These are phyloP conservation scores for Fusarium sp. DNA, from an alignment of 2,329 filamentous ascomycete species.

Conservation along the genomic window DNA sequence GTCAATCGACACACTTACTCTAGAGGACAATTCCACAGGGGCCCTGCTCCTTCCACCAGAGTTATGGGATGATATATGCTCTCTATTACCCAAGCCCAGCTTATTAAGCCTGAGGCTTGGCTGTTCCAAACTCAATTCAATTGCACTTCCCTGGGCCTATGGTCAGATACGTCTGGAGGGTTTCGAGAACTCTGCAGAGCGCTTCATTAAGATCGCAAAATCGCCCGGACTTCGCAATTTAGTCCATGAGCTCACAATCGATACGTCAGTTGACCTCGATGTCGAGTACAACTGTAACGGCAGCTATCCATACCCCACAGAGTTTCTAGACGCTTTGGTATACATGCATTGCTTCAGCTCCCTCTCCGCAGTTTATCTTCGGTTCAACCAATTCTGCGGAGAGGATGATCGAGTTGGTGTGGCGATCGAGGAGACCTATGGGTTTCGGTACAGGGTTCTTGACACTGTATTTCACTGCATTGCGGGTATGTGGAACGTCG, in stretches of 20 bases:
- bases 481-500: slow-evolving; percentile 17
- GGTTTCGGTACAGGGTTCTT: slow-evolving; percentile 19
- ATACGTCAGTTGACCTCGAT: slow-evolving; percentile 18
- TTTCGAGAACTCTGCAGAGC: slow-evolving; percentile 5
- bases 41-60: neutral
- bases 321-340: slow-evolving; percentile 25
- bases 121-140: neutral
- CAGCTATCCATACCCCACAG: neutral
- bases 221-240: slow-evolving; percentile 22
- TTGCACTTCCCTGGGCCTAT: slow-evolving; percentile 1
- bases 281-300: neutral
- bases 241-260: slow-evolving; percentile 27
- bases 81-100: slow-evolving; percentile 4
- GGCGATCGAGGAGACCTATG: slow-evolving; percentile 14
- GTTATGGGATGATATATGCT: slow-evolving; percentile 22
- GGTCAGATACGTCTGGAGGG: slow-evolving; percentile 4
- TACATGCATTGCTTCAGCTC: slow-evolving; percentile 17
- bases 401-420: neutral
- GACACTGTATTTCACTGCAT: slow-evolving; percentile 30
- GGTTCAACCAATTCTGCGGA: slow-evolving; percentile 21
- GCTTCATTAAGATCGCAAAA: slow-evolving; percentile 29
- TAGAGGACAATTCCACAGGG: too few species aligned
- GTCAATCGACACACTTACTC: too few species aligned
- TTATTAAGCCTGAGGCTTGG: slow-evolving; percentile 12
- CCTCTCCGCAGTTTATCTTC: slow-evolving; percentile 14